A percentile compares a stretch with the other conserved stretches of the same genome.
phyloP scores from a whole-genome alignment of 2,329 filamentous ascomycete species.

The Epichloe festucae region DNA sequence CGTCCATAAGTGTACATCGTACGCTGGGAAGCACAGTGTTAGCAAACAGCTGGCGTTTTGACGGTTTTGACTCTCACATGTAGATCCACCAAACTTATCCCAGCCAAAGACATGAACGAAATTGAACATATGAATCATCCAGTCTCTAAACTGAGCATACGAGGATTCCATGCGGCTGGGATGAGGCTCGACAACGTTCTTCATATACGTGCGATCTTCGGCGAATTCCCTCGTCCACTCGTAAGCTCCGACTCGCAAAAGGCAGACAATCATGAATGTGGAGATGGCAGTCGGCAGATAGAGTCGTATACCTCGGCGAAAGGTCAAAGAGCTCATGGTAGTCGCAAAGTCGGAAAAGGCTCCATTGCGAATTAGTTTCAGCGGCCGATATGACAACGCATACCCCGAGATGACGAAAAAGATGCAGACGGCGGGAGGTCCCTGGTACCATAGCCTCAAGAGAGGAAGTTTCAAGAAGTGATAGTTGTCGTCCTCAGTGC shows the following conservation, averaged over 20 bases:
- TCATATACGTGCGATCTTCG: conserved; percentile 27
- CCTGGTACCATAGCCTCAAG: conserved; percentile 39
- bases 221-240: conserved; percentile 35
- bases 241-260: conserved; percentile 33
- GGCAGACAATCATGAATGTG: conserved; percentile 31
- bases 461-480: conserved; percentile 39
- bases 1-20: conserved; percentile 50
- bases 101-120: conserved; percentile 40
- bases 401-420: conserved; percentile 53
- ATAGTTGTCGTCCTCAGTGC: conserved; percentile 29
- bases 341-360: conserved; percentile 26
- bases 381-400: conserved; percentile 40
- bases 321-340: conserved; percentile 36
- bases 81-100: conserved; percentile 33
- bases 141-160: conserved; percentile 30
- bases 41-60: conserved; percentile 6
- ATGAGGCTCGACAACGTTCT: conserved; percentile 37
- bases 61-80: conserved; percentile 18
- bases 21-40: conserved; percentile 17
- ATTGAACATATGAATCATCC: conserved; percentile 33
- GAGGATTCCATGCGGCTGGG: conserved; percentile 24
- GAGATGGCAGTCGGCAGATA: conserved; percentile 38
- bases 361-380: conserved; percentile 31
- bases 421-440: conserved; percentile 43
- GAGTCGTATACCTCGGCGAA: conserved; percentile 38